Evolutionary conservation across 176 grass and related monocot species (phyloP).

Genomic region (Aegilops umbellulata): DNA sequence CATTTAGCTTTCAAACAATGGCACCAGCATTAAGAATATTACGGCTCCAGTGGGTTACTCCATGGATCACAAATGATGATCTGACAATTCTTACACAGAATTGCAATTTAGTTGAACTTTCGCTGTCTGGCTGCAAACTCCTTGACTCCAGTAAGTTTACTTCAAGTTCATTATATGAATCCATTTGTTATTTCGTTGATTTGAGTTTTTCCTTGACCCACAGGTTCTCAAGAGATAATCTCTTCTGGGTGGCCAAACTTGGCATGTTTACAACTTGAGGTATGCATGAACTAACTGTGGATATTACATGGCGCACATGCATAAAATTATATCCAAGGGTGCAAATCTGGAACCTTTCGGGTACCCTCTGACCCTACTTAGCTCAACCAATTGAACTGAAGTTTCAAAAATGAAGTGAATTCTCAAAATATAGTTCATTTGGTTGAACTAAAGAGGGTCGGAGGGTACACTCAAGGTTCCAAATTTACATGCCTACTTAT

Average conservation of each 20-base stretch:
- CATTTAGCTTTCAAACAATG: slow-evolving; percentile 41
- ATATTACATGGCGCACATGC: background rate
- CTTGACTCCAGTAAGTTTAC: slow-evolving; percentile 67
- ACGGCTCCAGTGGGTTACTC: slow-evolving; percentile 64
- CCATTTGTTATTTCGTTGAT: background rate
- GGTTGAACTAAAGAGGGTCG: too few relatives aligned
- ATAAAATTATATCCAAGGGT: background rate
- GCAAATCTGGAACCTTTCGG: too few relatives aligned
- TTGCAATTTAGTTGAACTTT: slow-evolving; percentile 68
- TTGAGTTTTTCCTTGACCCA: background rate
- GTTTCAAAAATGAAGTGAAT: too few relatives aligned
- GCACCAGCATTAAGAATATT: slow-evolving; percentile 38
- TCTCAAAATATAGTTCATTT: too few relatives aligned
- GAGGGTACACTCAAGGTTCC: too few relatives aligned
- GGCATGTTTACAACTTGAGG: slow-evolving; percentile 66
- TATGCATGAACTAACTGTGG: background rate
- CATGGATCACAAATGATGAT: slow-evolving; percentile 80
- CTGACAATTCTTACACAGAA: slow-evolving; percentile 52
- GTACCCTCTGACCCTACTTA: too few relatives aligned
- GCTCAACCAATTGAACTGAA: too few relatives aligned
- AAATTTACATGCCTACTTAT: too few relatives aligned
- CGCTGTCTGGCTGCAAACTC: slow-evolving; percentile 72
- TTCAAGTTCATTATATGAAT: background rate
- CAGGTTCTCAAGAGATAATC: slow-evolving; percentile 69
- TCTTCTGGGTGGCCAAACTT: slow-evolving; percentile 73